Base-by-base conservation (phyloP, 768 basidiomycete species). In the Lanmaoa rubissima region DNA sequence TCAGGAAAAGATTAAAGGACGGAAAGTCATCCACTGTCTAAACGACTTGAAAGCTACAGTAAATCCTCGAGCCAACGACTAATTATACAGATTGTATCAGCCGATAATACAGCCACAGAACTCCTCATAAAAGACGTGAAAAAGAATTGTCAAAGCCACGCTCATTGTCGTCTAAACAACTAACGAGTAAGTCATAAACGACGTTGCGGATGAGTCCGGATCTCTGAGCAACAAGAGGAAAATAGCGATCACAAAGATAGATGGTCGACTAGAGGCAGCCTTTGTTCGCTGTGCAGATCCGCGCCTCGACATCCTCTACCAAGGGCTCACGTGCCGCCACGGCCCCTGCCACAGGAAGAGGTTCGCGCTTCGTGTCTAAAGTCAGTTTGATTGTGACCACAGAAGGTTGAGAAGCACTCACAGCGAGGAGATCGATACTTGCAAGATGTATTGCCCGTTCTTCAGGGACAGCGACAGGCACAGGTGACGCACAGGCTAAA, bases 401-500 rank as follows among this genome's bases (percentile, higher is more conserved):
- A 32, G 1, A 16, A 16, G 0, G 14, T 7, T 1, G 12, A 10
- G 0, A 14, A 21, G 1, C 5, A 53, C 71, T 54, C 28, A 73
- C 69, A 60, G 36, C 56, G 8, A 57, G 5, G 19, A 73, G 5
- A 4, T 60, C 61, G 5, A 44, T 9, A 4, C 52, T 36, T n/a
- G 31, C 54, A 21, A 44, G 2, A 4, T 1, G 24, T 12, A 42
- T 52, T 5, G 19, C 51, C 42, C 34, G 42, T n/a, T 43, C 59
- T 3, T 48, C 63, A 28, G 59, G 58, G 11, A 16, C 61, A 13
- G 57, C 59, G 1, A 60, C 48, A 24, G 72, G 68, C 5, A 70
- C 21, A 7, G 70, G 70, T 11, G 70, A 73, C 8, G 70, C 65
- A 14, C 46, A 56, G n/a, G 59, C 70, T 73, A 51, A 32, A 61